Base-by-base conservation (phyloP, 345 rosid species). In the Syzygium oleosum region DNA sequence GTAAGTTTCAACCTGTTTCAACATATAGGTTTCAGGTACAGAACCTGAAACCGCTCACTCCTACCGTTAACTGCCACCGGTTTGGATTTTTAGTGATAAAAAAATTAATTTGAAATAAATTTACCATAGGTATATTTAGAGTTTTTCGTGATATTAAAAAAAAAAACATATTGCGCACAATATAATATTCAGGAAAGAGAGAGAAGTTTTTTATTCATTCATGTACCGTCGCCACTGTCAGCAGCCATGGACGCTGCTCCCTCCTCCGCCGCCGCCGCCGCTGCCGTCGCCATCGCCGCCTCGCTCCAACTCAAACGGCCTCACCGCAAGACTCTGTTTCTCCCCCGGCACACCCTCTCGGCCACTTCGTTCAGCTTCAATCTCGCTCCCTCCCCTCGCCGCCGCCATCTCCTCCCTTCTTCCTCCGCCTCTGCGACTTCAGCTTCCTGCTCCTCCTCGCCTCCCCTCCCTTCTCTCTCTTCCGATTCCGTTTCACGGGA, bases 371-470 rank as follows among this genome's bases (percentile, higher is more conserved):
- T 65, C 52, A 46, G 21, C 49, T 29, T 41, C 77, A 41, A 17
- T 16, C 31, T 55, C 7, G 43, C 43, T 55, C 59, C 41, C 77
- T 49, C 51, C 25, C 87, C 38, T 87, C 54, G 38, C 52, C 65
- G 43, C 61, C 73, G 13, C 78, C 46, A 43, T 43, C 46, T 43
- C 46, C 6, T 54, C 73, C 68, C 31, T n/a, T 53, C 54, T 73
- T 14, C 63, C 46, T 29, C 51, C 11, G 12, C 63, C 53, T 61
- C 77, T 16, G 54, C 90, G 17, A 11, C 92, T 61, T 59, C 90
- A 3, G 54, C 88, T 49, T 85, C 93, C 51, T 53, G 90, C n/a
- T 87, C 90, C 51, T 22, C 89, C 41, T 77, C 91, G 25, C 49
- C 91, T 38, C 79, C 90, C 68, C 53, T 91, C 68, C 43, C 86